Evolutionary conservation across 2,329 filamentous ascomycete species (phyloP).

Genomic region (Trichothecium roseum): DNA sequence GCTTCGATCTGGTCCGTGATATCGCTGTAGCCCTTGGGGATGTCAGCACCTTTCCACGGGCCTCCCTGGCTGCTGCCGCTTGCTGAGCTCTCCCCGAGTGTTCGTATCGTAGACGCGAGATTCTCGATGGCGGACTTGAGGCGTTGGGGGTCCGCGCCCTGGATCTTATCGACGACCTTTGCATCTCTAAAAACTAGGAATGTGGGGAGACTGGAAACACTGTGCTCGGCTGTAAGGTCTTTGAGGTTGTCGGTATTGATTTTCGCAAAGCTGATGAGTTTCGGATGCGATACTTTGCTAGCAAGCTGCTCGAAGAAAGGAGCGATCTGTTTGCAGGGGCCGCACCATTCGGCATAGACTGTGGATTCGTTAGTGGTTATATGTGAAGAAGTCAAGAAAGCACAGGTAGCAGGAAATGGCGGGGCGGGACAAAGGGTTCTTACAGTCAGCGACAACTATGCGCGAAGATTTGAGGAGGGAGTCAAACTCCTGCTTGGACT

Average conservation of each 20-base stretch:
- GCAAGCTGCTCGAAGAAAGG: constrained; percentile 75
- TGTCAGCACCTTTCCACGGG: constrained; percentile 61
- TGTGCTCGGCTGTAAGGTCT: constrained; percentile 63
- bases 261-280: constrained; percentile 74
- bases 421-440: constrained; percentile 27
- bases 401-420: constrained; percentile 5
- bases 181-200: constrained; percentile 79
- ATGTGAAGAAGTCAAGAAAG: constrained; percentile 11
- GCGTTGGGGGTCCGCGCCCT: constrained; percentile 62
- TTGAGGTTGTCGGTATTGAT: constrained; percentile 72
- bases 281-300: constrained; percentile 56
- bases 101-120: constrained; percentile 55
- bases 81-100: constrained; percentile 32
- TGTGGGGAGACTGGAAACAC: constrained; percentile 72
- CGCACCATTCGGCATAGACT: constrained; percentile 88
- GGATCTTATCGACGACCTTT: constrained; percentile 55
- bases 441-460: constrained; percentile 84
- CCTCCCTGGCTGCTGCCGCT: constrained; percentile 27
- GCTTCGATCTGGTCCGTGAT: constrained; percentile 74
- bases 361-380: constrained; percentile 6
- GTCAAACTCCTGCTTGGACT: constrained; percentile 53
- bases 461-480: constrained; percentile 58
- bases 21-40: constrained; percentile 74
- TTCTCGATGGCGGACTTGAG: constrained; percentile 63
- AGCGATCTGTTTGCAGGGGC: constrained; percentile 72